Base-by-base conservation (phyloP, 345 rosid genomes). In the Salix arbutifolia region DNA sequence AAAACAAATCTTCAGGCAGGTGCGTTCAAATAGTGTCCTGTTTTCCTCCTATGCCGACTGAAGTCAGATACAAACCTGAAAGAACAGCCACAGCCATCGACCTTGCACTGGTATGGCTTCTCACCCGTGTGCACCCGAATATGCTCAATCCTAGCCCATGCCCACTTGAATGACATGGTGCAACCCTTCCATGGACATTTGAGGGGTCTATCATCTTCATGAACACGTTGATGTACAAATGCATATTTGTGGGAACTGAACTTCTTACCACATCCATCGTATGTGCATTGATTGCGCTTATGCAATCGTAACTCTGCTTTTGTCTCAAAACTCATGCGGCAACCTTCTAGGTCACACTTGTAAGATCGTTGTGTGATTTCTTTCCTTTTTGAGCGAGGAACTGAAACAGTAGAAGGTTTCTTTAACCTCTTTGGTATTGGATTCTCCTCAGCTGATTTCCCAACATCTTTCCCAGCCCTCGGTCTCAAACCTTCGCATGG, bases 101-200 rank as follows among this genome's bases (percentile, higher is more conserved):
- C 88, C 87, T 91, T 88, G 84, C 99, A 93, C 62, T 82, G 77
- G 87, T 93, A 92, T 2, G 99, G 99, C 72, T 93, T 88, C 80
- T 93, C 99, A 11, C 98, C 99, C 0, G 97, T 96, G 83, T 96
- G 99, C 75, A 96, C 89, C 68, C 99, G 86, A 67, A 93, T 84
- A 84, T 96, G 99, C 87, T 96, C 99, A 0, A 97, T 96, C 88
- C 99, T 91, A 17, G 99, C 99, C 99, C 99, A 96, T 8, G 93
- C 97, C 99, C 99, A 96, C 87, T 96, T 93, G 88, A 96, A 96
- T 8, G 94, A 84, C 97, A 88, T 89, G n/a, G 87, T 61, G 73
- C 99, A 96, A 30, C 93, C 99, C 79, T 93, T 78, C 98, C 97
- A 96, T 0, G 95, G 89, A 79, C 99, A 96, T 76, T 80, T 87